Conservation (phyloP, 352 stramenopile species). For the Phytophthora palmivora region DNA sequence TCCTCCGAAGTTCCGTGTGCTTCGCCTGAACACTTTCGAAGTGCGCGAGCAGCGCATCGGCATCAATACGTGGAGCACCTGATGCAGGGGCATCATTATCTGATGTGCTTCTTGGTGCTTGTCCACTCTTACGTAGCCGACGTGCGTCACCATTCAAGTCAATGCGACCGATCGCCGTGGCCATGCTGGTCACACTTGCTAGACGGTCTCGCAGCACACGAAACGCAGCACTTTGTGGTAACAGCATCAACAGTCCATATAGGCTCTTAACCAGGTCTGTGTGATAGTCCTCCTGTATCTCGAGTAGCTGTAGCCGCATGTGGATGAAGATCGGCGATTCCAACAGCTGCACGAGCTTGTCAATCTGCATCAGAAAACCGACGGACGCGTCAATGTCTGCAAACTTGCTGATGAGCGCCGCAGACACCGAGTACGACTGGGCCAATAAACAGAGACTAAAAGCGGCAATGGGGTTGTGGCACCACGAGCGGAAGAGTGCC, state of each 20-base stretch:
- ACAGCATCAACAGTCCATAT: conserved; percentile 97
- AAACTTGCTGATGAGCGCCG: conserved; percentile 96
- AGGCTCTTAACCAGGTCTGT: conserved; percentile 96
- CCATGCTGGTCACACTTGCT: conserved; percentile 89
- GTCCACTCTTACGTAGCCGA: conserved; percentile 25
- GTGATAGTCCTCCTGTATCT: conserved; percentile 96
- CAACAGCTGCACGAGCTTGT: conserved; percentile 99
- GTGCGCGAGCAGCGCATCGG: conserved; percentile 62
- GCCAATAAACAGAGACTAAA: conserved; percentile 98
- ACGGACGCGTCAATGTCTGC: conserved; percentile 97
- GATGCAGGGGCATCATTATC: conserved; percentile 20
- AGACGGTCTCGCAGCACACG: conserved; percentile 84
- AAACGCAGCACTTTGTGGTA: conserved; percentile 94
- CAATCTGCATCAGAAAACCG: conserved; percentile 99
- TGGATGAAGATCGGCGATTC: conserved; percentile 99
- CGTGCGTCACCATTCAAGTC: conserved; percentile 51
- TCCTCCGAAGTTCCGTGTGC: conserved; percentile 73
- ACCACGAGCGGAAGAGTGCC: conserved; percentile 94
- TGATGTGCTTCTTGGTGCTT: conserved; percentile 18
- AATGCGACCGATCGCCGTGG: conserved; percentile 82
- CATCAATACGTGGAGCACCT: conserved; percentile 49
- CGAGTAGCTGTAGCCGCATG: conserved; percentile 97
- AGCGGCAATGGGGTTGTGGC: conserved; percentile 96
- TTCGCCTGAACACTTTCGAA: conserved; percentile 81
- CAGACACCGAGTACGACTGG: conserved; percentile 98